Evolutionary conservation across 805 yeast genomes (phyloP).

Genomic region (Cyberlindnera euphorbiae): DNA sequence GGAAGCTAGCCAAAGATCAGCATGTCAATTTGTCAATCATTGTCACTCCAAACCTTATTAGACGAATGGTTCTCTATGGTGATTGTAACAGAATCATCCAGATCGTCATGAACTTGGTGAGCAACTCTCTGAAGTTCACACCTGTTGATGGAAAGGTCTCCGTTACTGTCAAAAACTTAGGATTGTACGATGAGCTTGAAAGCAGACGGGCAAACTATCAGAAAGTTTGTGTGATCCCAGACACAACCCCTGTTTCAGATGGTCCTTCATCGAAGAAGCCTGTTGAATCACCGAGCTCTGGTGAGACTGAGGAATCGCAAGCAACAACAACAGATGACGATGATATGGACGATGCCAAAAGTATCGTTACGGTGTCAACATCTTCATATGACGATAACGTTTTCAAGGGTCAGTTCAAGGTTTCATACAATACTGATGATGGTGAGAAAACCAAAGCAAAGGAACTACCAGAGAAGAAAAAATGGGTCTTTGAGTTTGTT

Average conservation of each 20-base stretch:
- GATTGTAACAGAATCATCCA: slow-evolving; percentile 90
- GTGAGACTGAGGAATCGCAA: slow-evolving; percentile 10
- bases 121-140: slow-evolving; percentile 88
- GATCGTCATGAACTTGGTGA: slow-evolving; percentile 86
- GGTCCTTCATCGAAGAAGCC: slow-evolving; percentile 1
- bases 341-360: slow-evolving; percentile 13
- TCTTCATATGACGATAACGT: slow-evolving; percentile 40
- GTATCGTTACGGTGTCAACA: slow-evolving; percentile 24
- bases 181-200: slow-evolving; percentile 59
- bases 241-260: slow-evolving; percentile 1
- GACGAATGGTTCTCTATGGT: slow-evolving; percentile 69
- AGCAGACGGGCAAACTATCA: slow-evolving; percentile 39
- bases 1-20: slow-evolving; percentile 73
- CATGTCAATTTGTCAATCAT: slow-evolving; percentile 62
- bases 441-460: slow-evolving; percentile 20
- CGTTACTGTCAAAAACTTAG: slow-evolving; percentile 57
- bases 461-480: slow-evolving; percentile 25
- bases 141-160: slow-evolving; percentile 81
- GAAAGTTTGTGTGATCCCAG: slow-evolving; percentile 40
- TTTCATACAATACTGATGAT: slow-evolving; percentile 20
- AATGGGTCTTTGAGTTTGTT: slow-evolving; percentile 50
- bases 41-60: slow-evolving; percentile 53
- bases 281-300: slow-evolving; percentile 3
- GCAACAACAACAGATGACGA: slow-evolving; percentile 9
- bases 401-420: slow-evolving; percentile 38